Evolutionary conservation across 805 yeast species (phyloP).

Genomic region (Zygosaccharomyces rouxii): DNA sequence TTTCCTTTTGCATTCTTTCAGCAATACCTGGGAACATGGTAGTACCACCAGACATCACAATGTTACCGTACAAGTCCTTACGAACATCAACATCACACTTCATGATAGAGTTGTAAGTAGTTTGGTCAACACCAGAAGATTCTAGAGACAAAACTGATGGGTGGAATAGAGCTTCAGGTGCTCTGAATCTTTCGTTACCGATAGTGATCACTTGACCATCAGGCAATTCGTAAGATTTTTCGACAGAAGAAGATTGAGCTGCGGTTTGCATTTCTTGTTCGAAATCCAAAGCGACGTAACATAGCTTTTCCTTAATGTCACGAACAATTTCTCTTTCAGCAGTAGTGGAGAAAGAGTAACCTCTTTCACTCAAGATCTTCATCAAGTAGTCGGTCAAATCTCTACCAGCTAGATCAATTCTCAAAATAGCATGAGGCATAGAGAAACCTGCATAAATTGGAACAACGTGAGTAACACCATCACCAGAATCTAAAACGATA

Average conservation of each 20-base stretch:
- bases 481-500: slow-evolving; percentile 99
- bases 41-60: slow-evolving; percentile 99
- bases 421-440: slow-evolving; percentile 95
- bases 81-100: slow-evolving; percentile 99
- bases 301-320: slow-evolving; percentile 92
- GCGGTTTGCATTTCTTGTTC: slow-evolving; percentile 99
- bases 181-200: slow-evolving; percentile 99
- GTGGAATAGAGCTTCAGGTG: slow-evolving; percentile 99
- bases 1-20: slow-evolving; percentile 99
- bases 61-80: slow-evolving; percentile 98
- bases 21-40: slow-evolving; percentile 99
- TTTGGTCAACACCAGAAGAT: slow-evolving; percentile 99
- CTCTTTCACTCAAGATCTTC: slow-evolving; percentile 98
- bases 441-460: slow-evolving; percentile 99
- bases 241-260: slow-evolving; percentile 95
- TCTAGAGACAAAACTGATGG: slow-evolving; percentile 88
- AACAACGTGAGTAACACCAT: slow-evolving; percentile 99
- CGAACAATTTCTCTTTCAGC: slow-evolving; percentile 97
- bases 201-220: slow-evolving; percentile 99
- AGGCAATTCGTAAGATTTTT: slow-evolving; percentile 98
- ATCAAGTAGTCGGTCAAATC: slow-evolving; percentile 98
- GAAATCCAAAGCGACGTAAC: slow-evolving; percentile 98
- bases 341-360: slow-evolving; percentile 96
- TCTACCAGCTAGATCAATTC: slow-evolving; percentile 99
- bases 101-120: slow-evolving; percentile 68